These are phyloP conservation scores for Talaromyces nanjingensis DNA, from an alignment of 495 filamentous ascomycete genomes.

Conservation along the genomic window DNA sequence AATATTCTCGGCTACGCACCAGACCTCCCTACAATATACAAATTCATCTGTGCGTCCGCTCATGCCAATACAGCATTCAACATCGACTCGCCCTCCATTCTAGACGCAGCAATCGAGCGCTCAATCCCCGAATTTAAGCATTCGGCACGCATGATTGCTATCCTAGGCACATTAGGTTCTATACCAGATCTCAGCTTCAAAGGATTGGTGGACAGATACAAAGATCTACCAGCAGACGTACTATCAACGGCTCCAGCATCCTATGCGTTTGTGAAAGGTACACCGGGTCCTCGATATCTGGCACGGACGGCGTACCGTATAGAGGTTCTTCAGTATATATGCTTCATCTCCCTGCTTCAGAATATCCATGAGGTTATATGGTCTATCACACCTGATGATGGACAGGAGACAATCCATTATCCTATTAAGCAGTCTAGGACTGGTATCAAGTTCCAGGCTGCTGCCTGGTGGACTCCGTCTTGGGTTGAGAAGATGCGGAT, in stretches of 20 bases:
- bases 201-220: not conserved
- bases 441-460: not conserved
- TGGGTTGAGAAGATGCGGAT: conserved; percentile 3
- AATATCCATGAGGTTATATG: conserved; percentile 9
- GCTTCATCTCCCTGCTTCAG: conserved; percentile 1
- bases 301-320: conserved; percentile 6
- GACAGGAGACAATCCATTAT: not conserved
- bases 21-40: conserved; percentile 9
- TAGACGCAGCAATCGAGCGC: conserved; percentile 7
- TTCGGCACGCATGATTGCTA: conserved; percentile 6
- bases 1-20: conserved; percentile 3
- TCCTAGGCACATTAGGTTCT: conserved; percentile 4
- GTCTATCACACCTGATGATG: not conserved
- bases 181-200: conserved; percentile 2
- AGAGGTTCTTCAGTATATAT: conserved; percentile 3
- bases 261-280: not conserved
- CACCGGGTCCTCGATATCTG: conserved; percentile 3
- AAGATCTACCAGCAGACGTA: not conserved
- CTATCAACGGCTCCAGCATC: conserved; percentile 1
- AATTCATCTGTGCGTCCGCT: conserved; percentile 7
- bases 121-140: conserved; percentile 8
- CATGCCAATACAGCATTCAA: conserved; percentile 6
- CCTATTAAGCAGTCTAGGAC: conserved; percentile 1
- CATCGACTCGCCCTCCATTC: not conserved
- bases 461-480: conserved; percentile 6